Evolutionary conservation across 371 early-diverging fungal genomes (phyloP).

Genomic region (Funneliformis caledonium): DNA sequence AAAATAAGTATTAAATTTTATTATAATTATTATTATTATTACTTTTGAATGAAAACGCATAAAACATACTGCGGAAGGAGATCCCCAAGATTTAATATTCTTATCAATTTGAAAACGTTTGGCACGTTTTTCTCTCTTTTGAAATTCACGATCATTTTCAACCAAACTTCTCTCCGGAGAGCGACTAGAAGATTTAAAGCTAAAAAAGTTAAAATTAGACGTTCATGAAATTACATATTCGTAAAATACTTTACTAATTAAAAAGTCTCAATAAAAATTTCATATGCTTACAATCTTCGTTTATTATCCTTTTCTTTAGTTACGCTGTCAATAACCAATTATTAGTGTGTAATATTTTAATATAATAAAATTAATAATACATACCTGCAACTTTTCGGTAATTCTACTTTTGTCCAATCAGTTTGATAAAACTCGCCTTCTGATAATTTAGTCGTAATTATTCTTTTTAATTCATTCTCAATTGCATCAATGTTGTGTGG

Average conservation of each 20-base stretch:
- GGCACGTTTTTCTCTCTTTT: slow-evolving; percentile 38
- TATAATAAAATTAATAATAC: background rate
- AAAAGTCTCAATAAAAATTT: background rate
- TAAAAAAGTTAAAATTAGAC: background rate
- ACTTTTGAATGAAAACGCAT: too few relatives aligned
- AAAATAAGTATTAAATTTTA: background rate
- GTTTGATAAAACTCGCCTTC: slow-evolving; percentile 6
- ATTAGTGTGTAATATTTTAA: background rate
- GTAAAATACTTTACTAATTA: background rate
- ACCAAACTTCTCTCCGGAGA: background rate
- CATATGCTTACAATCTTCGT: slow-evolving; percentile 23
- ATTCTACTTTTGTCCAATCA: slow-evolving; percentile 31
- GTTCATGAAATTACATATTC: background rate
- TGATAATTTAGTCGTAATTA: slow-evolving; percentile 26
- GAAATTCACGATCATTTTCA: slow-evolving; percentile 14
- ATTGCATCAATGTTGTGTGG: slow-evolving; percentile 38
- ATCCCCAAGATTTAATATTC: slow-evolving; percentile 9
- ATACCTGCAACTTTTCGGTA: slow-evolving; percentile 33
- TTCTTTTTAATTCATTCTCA: slow-evolving; percentile 33
- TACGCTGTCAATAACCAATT: background rate
- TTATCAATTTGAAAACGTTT: slow-evolving; percentile 37
- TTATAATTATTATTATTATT: too few relatives aligned
- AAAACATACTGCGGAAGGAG: slow-evolving; percentile 10
- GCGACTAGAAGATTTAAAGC: background rate
- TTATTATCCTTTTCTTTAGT: slow-evolving; percentile 11